Evolutionary conservation across 1,284 basidiomycete species (phyloP).

Genomic region (Ganoderma lingzhi): DNA sequence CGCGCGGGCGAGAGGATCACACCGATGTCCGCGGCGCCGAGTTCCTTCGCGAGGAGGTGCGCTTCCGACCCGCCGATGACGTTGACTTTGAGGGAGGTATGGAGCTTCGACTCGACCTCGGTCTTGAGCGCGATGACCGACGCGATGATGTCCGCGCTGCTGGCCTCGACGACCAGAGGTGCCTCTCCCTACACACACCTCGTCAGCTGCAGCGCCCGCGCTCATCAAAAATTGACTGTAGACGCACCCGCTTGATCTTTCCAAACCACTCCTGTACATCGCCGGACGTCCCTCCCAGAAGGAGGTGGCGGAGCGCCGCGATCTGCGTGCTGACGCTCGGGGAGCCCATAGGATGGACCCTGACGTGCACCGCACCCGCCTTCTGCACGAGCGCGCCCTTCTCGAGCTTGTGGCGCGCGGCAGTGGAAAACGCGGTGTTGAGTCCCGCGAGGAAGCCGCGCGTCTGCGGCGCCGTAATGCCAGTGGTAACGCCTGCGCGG

Average conservation of each 20-base stretch:
- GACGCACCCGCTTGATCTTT: conserved; percentile 58
- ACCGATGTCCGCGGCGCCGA: conserved; percentile 71
- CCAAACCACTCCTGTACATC: conserved; percentile 58
- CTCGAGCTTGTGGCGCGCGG: conserved; percentile 68
- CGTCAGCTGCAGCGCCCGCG: not conserved
- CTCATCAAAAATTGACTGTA: too few relatives aligned
- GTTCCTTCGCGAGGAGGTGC: conserved; percentile 75
- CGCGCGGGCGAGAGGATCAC: conserved; percentile 73
- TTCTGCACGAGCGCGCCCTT: conserved; percentile 73
- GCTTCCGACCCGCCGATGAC: conserved; percentile 81
- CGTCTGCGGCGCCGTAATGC: conserved; percentile 66
- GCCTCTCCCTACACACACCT: conserved; percentile 48
- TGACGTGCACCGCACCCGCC: conserved; percentile 75
- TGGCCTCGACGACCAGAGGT: conserved; percentile 72
- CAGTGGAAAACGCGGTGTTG: conserved; percentile 72
- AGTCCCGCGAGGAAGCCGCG: conserved; percentile 70
- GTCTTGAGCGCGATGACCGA: conserved; percentile 75
- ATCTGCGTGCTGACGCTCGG: conserved; percentile 76
- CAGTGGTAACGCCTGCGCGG: conserved; percentile 64
- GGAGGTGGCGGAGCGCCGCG: conserved; percentile 65
- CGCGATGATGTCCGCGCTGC: conserved; percentile 79
- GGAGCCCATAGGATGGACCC: conserved; percentile 54
- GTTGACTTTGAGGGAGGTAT: conserved; percentile 62
- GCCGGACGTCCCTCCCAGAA: conserved; percentile 54
- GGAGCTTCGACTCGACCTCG: conserved; percentile 61